These are phyloP conservation scores for Perilla frutescens DNA, from an alignment of 257 asterid genomes.

Conservation along the genomic window DNA sequence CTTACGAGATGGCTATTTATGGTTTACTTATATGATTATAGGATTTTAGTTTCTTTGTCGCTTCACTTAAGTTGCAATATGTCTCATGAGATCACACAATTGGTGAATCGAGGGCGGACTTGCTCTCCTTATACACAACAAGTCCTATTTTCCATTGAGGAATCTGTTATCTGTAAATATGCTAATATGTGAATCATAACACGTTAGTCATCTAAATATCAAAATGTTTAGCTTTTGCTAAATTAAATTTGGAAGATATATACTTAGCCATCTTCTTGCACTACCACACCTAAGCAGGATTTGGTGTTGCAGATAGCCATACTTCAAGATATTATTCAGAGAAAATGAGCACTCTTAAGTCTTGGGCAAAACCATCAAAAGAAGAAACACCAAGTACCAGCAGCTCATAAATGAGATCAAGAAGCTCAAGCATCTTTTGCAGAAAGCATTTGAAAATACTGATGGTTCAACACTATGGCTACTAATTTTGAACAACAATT, in stretches of 20 bases:
- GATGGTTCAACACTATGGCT: background rate
- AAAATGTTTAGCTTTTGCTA: slow-evolving; percentile 17
- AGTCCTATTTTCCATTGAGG: too few species aligned
- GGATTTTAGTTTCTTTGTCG: too few species aligned
- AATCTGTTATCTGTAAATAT: too few species aligned
- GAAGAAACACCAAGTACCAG: background rate
- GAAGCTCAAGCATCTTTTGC: slow-evolving; percentile 10
- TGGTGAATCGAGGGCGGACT: too few species aligned
- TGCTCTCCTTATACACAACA: too few species aligned
- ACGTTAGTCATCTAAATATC: slow-evolving; percentile 79
- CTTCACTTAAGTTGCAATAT: too few species aligned
- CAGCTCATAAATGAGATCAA: slow-evolving; percentile 1
- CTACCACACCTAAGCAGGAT: too few species aligned
- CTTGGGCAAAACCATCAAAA: background rate
- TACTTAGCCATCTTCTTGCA: too few species aligned
- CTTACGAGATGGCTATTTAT: too few species aligned
- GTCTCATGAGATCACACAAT: too few species aligned
- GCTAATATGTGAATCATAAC: slow-evolving; percentile 71
- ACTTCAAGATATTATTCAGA: slow-evolving; percentile 14
- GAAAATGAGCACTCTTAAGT: slow-evolving; percentile 14
- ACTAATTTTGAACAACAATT: slow-evolving; percentile 25
- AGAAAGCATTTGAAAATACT: slow-evolving; percentile 1
- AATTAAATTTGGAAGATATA: too few species aligned
- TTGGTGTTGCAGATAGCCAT: background rate
- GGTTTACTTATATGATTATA: too few species aligned